Conservation (phyloP, 2,329 filamentous ascomycete genomes). For the Trichophaea hybrida region DNA sequence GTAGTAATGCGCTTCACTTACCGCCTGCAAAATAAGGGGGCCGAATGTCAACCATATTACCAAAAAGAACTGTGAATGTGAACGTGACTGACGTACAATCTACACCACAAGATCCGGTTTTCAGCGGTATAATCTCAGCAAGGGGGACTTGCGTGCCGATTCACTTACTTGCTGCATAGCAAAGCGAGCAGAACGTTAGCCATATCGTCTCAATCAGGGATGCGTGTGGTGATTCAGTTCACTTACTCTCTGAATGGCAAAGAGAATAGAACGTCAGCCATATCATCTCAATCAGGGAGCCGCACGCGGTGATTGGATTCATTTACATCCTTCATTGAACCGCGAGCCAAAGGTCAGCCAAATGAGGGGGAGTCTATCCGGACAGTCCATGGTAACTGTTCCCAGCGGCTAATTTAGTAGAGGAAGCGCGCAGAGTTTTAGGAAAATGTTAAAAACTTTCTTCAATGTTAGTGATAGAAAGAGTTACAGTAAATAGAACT, state of each 20-base stretch:
- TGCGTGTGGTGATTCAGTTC: neutral
- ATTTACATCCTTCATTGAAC: too few relatives aligned
- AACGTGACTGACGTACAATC: neutral
- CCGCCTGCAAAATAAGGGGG: neutral
- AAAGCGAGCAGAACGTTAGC: neutral
- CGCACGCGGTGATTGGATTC: too few relatives aligned
- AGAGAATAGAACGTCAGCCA: neutral
- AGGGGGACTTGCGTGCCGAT: too few relatives aligned
- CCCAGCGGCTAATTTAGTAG: neutral
- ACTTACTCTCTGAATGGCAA: neutral
- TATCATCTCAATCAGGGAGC: neutral
- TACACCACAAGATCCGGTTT: neutral
- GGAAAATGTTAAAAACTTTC: too few relatives aligned
- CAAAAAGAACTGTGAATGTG: neutral
- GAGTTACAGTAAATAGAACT: too few relatives aligned
- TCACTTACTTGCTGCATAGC: too few relatives aligned
- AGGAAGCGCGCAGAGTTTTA: too few relatives aligned
- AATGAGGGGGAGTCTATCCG: too few relatives aligned
- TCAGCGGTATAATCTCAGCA: neutral
- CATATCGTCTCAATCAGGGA: neutral
- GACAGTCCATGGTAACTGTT: neutral
- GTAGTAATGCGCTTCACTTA: neutral
- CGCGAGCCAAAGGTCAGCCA: neutral
- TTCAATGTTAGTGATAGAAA: too few relatives aligned
- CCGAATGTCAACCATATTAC: neutral